These are phyloP conservation scores for Boletus speciosus DNA, from an alignment of 768 basidiomycete genomes.

Conservation along the genomic window DNA sequence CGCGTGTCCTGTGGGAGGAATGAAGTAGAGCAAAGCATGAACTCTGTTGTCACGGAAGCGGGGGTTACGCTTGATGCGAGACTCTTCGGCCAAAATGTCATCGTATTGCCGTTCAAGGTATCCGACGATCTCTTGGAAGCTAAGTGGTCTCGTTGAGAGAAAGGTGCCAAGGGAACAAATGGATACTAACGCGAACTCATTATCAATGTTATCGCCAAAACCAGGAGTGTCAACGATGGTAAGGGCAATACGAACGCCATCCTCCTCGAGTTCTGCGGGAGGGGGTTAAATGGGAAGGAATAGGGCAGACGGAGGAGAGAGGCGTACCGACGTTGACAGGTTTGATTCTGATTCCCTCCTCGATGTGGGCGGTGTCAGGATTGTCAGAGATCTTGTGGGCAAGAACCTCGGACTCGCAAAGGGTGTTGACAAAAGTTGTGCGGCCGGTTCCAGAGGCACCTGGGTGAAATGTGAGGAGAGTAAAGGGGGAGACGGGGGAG, in stretches of 20 bases:
- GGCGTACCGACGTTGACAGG: conserved; percentile 82
- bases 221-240: conserved; percentile 99
- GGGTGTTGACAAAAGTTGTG: conserved; percentile 98
- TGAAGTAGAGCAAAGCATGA: conserved; percentile 96
- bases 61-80: conserved; percentile 98
- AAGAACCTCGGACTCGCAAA: conserved; percentile 93
- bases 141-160: conserved; percentile 30
- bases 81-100: conserved; percentile 97
- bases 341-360: conserved; percentile 93
- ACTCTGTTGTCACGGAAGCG: conserved; percentile 98
- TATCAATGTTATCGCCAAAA: conserved; percentile 98
- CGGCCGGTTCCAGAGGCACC: conserved; percentile 97
- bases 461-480: conserved; percentile 32
- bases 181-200: conserved; percentile 86
- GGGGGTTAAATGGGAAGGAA: conserved; percentile 1
- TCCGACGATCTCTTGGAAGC: conserved; percentile 95
- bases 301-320: background rate
- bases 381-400: conserved; percentile 81
- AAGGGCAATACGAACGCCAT: conserved; percentile 95
- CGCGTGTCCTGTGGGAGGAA: conserved; percentile 97
- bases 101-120: conserved; percentile 99
- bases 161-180: conserved; percentile 3
- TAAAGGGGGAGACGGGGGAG: background rate
- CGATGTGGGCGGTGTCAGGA: conserved; percentile 88
- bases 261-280: conserved; percentile 87